Percentiles rank a stretch among this genome's conserved stretches.
Evolutionary conservation across 1,284 basidiomycete species (phyloP).

Genomic region (Microbotryum violaceum): DNA sequence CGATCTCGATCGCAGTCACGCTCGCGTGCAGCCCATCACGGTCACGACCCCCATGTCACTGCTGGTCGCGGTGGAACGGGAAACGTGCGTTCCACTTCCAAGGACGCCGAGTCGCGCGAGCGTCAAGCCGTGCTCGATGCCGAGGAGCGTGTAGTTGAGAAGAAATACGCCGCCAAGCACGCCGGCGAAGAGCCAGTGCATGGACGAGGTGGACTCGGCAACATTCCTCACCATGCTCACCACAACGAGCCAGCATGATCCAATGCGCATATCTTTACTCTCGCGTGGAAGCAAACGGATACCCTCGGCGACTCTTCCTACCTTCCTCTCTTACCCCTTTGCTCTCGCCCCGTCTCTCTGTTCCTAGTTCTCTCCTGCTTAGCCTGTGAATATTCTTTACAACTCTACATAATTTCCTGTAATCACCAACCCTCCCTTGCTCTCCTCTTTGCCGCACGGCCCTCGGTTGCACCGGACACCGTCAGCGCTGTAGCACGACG

Average conservation of each 20-base stretch:
- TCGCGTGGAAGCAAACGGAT: no score
- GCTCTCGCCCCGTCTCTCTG: no score
- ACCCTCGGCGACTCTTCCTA: no score
- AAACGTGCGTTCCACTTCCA: slow-evolving; percentile 13
- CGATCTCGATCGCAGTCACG: slow-evolving; percentile 26
- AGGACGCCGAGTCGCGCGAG: slow-evolving; percentile 4
- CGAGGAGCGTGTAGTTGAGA: slow-evolving; percentile 12
- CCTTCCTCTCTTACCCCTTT: no score
- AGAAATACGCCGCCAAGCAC: slow-evolving; percentile 15
- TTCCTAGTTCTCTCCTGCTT: no score
- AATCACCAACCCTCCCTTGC: no score
- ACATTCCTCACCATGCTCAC: slow-evolving; percentile 8
- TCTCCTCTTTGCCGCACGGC: no score
- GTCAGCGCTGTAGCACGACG: no score
- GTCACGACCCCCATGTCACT: slow-evolving; percentile 16
- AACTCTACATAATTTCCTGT: no score
- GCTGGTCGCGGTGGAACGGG: slow-evolving; percentile 22
- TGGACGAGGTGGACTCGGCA: slow-evolving; percentile 24
- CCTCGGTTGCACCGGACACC: no score
- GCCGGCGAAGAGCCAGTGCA: slow-evolving; percentile 6
- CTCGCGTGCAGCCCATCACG: slow-evolving; percentile 18
- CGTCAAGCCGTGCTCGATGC: slow-evolving; percentile 9
- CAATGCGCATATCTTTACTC: no score
- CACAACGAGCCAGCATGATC: background rate
- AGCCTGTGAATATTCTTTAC: no score